Base-by-base conservation (phyloP, 257 asterid species). In the Primulina huaijiensis region DNA sequence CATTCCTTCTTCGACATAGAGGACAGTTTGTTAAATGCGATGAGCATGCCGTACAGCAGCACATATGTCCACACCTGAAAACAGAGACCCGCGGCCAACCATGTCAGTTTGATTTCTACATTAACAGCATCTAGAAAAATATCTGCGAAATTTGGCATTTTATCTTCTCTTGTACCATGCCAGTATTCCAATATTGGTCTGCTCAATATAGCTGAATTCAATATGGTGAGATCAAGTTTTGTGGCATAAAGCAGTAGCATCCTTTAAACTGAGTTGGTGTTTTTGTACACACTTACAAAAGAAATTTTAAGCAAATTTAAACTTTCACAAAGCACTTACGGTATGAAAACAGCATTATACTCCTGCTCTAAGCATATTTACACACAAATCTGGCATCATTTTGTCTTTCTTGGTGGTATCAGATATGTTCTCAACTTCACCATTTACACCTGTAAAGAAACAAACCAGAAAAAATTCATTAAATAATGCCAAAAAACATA, bases 41-140 rank as follows among this genome's bases (percentile, higher is more conserved):
- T 40, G 97, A 85, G 78, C 97, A 91, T 19, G 79, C 37, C 88
- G 81, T 78, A 78, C 99, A 94, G 64, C 99, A 91, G 89, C 99
- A 94, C 97, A 94, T 89, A 80, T 91, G 99, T 57, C 99, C 99
- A 60, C 97, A 94, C 91, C 99, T 94, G 92, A 80, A 76, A 79
- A 70, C 50, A 71, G 7, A 46, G 75, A 76, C 46, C 77, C 70
- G 55, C 59, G 43, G 60, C 31, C 14, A 46, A 63, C 60, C 52
- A 40, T 8, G 34, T 62, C 55, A 40, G 25, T 58, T 68, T 33
- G 43, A 38, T 62, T 30, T 38, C 33, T 17, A 30, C 11, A 21
- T 29, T 69, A 17, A 25, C 21, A 11, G 56, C 53, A 19, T 63
- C 6, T 34, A 30, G 20, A 55, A 60, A 6, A 7, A 40, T 34